Evolutionary conservation across 176 grass and related monocot genomes (phyloP).

Genomic region (Sorghum bicolor): DNA sequence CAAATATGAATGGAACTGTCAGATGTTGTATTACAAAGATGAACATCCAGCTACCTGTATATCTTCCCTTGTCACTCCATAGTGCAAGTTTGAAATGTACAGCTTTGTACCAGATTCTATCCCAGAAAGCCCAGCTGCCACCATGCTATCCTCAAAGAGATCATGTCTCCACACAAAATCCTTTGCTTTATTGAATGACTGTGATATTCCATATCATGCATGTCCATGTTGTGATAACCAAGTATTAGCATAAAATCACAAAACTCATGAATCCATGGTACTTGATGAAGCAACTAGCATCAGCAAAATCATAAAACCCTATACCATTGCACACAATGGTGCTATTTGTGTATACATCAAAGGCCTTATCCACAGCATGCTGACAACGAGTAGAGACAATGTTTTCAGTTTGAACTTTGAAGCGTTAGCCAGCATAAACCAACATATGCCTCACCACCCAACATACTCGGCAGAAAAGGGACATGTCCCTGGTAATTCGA

Average conservation of each 20-base stretch:
- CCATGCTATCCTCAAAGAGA: conserved; percentile 85
- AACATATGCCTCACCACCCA: conserved; percentile 7
- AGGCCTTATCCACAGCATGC: conserved; percentile 46
- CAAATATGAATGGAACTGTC: conserved; percentile 5
- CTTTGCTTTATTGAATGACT: conserved; percentile 93
- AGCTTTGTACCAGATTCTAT: conserved; percentile 83
- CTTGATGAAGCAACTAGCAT: conserved; percentile 46
- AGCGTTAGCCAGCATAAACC: conserved; percentile 39
- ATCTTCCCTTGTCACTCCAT: conserved; percentile 91
- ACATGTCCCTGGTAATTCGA: conserved; percentile 27
- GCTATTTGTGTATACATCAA: conserved; percentile 36
- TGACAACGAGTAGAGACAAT: conserved; percentile 34
- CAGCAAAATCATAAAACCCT: conserved; percentile 39
- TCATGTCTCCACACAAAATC: conserved; percentile 75
- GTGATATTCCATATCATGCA: conserved; percentile 66
- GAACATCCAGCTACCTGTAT: conserved; percentile 66
- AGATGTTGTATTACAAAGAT: conserved; percentile 19
- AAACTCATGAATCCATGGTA: conserved; percentile 35
- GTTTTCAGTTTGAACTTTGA: conserved; percentile 54
- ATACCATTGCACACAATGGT: conserved; percentile 39
- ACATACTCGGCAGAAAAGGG: conserved; percentile 19
- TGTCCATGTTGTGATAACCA: conserved; percentile 43
- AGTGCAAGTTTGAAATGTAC: conserved; percentile 97
- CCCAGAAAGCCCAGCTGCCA: conserved; percentile 62
- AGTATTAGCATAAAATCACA: conserved; percentile 53